These are phyloP conservation scores for Sugiyamaella smithiae DNA, from an alignment of 805 yeast genomes.

Conservation along the genomic window DNA sequence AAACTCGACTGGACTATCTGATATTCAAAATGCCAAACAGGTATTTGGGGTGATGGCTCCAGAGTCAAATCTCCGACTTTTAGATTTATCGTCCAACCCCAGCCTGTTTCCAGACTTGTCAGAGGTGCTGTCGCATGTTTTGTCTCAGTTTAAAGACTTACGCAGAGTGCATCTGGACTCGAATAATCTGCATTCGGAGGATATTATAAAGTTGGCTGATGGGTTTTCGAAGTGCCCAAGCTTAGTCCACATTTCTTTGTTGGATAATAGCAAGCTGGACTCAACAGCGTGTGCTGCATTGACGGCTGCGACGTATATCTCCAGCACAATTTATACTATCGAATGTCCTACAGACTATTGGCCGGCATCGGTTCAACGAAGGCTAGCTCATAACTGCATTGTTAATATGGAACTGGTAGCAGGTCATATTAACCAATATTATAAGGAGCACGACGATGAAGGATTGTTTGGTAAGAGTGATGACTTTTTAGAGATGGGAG, in stretches of 20 bases:
- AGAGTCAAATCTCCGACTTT: slow-evolving; percentile 57
- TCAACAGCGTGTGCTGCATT: slow-evolving; percentile 62
- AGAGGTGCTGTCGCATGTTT: slow-evolving; percentile 53
- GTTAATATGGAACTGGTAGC: slow-evolving; percentile 52
- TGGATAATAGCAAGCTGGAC: slow-evolving; percentile 59
- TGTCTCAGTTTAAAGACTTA: slow-evolving; percentile 67
- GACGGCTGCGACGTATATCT: slow-evolving; percentile 64
- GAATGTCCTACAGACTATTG: slow-evolving; percentile 64
- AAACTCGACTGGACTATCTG: slow-evolving; percentile 58
- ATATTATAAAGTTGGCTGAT: slow-evolving; percentile 60
- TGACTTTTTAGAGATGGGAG: slow-evolving; percentile 30
- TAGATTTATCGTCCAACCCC: slow-evolving; percentile 73
- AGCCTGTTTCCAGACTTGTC: slow-evolving; percentile 62
- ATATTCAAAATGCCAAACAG: slow-evolving; percentile 43
- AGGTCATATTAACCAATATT: slow-evolving; percentile 29
- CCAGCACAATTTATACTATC: slow-evolving; percentile 61
- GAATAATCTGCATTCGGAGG: slow-evolving; percentile 55
- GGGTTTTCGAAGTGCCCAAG: slow-evolving; percentile 65
- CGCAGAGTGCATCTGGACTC: slow-evolving; percentile 69
- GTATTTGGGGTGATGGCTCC: slow-evolving; percentile 48
- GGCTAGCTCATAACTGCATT: slow-evolving; percentile 76
- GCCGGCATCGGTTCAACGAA: slow-evolving; percentile 61
- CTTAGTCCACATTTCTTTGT: slow-evolving; percentile 64
- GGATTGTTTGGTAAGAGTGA: slow-evolving; percentile 37
- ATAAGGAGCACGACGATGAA: slow-evolving; percentile 37